Evolutionary conservation across 345 rosid species (phyloP), one percentile per base, ranked within the genome.

Genomic region (Rhodamnia argentea): DNA sequence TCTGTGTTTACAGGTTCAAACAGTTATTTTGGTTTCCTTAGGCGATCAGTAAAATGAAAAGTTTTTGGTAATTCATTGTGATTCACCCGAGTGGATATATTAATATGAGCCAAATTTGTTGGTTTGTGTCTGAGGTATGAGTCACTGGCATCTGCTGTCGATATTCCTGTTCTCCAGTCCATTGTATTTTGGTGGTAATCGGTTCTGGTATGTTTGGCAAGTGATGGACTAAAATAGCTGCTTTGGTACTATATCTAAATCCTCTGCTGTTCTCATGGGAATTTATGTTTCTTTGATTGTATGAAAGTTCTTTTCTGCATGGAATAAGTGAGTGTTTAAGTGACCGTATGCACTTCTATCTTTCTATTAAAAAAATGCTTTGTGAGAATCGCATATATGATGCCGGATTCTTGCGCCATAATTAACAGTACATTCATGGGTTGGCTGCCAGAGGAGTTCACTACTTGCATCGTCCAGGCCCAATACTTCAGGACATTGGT

Each of bases 391-490:
- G 10, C 62, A 24, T 83, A 60, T 54, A 53, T 54, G n/a, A 52
- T 54, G 51, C 40, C 29, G 57, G 47, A 83, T 54, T 83, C 14
- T 22, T 83, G 57, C 54, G 42, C 57, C 24, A 11, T 54, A 10
- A 59, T 83, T 20, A n/a, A 57, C 92, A 95, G 98, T 96, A 93
- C 86, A 83, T 95, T 58, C 98, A 95, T 91, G 98, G 93, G 86
- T 92, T 96, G 93, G 98, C 98, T 90, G 98, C 96, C 64, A 93
- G 93, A 86, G 99, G 96, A 88, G 94, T 96, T 90, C 95, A 95
- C 89, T 96, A 94, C 91, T 86, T 95, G 81, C 99, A 95, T 76
- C 90, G 88, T 51, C 96, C 98, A 37, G 96, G 92, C 44, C 95
- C 96, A 55, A 85, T 89, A 10, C 95, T 96, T 85, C 95, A 89